phyloP scores from a whole-genome alignment of 2,329 filamentous ascomycete genomes.

The Neopestalotiopsis sp. region DNA sequence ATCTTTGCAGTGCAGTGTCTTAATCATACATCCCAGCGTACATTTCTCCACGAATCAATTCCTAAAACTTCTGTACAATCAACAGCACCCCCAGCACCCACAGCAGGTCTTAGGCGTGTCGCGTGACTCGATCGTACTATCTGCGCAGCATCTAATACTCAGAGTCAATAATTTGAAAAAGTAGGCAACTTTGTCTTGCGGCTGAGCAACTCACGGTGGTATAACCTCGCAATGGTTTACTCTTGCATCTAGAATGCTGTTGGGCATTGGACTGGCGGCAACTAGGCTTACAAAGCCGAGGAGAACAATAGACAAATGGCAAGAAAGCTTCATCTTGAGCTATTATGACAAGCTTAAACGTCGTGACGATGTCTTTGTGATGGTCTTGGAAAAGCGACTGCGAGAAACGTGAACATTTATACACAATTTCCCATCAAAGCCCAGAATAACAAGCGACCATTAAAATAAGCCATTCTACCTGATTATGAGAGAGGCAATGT shows the following conservation, averaged over 20 bases:
- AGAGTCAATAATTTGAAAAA: neutral
- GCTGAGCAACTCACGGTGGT: neutral
- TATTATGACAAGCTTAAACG: neutral
- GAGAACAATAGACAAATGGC: neutral
- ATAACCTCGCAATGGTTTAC: neutral
- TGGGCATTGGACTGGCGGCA: neutral
- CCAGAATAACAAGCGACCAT: neutral
- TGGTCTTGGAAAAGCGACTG: neutral
- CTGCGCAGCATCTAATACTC: neutral
- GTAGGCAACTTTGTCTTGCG: neutral
- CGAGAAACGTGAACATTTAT: neutral
- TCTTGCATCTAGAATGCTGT: neutral
- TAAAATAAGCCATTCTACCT: neutral
- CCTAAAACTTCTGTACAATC: neutral
- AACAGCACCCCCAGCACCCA: constrained; percentile 1
- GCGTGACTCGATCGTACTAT: neutral
- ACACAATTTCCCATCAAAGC: neutral
- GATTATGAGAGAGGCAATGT: neutral
- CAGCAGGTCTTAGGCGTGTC: constrained; percentile 2
- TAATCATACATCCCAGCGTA: neutral
- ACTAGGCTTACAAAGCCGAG: neutral
- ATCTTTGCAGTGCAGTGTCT: too few species aligned
- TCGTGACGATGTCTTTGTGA: neutral
- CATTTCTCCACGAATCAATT: neutral
- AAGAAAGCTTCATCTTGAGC: neutral